Evolutionary conservation across 163 green algal genomes (phyloP).

Genomic region (Trebouxiophyceae sp.): DNA sequence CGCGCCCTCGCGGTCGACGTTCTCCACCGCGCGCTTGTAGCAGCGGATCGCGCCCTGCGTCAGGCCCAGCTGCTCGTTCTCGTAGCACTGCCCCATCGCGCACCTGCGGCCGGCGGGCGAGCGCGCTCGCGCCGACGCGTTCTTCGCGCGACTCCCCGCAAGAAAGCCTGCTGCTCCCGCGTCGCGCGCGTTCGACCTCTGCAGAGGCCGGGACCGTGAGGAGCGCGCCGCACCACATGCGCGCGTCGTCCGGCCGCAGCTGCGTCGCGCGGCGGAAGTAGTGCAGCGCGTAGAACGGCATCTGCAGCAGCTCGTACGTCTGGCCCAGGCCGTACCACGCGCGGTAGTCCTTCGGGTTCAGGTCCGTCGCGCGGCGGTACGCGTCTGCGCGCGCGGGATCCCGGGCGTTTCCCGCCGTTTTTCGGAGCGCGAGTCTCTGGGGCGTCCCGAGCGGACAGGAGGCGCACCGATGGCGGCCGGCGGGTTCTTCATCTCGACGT

Average conservation of each 20-base stretch:
- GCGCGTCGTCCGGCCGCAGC: conserved; percentile 68
- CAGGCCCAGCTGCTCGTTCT: conserved; percentile 53
- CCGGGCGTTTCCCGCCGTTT: too few species aligned
- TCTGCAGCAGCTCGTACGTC: conserved; percentile 95
- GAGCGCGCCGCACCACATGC: conserved; percentile 90
- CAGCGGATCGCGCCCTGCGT: conserved; percentile 63
- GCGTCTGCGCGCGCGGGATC: conserved; percentile 47
- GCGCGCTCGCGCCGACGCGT: too few species aligned
- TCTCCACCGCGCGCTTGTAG: conserved; percentile 65
- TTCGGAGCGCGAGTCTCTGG: too few species aligned
- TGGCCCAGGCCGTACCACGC: conserved; percentile 96
- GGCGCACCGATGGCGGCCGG: conserved; percentile 82
- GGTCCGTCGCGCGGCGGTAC: conserved; percentile 63
- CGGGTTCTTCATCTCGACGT: conserved; percentile 96
- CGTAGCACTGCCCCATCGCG: conserved; percentile 80
- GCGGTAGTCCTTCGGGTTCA: conserved; percentile 81
- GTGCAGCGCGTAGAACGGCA: conserved; percentile 94
- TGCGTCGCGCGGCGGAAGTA: conserved; percentile 81
- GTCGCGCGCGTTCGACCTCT: too few species aligned
- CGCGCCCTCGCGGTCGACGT: conserved; percentile 57
- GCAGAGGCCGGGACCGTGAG: too few species aligned
- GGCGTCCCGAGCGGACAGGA: too few species aligned
- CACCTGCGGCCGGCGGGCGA: conserved; percentile 30
- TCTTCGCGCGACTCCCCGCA: too few species aligned
- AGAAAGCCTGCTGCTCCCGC: too few species aligned